Percentiles rank a stretch among this genome's conserved stretches.
These are phyloP conservation scores for Rhizomucor miehei DNA, from an alignment of 371 early-diverging fungal genomes.

Conservation along the genomic window DNA sequence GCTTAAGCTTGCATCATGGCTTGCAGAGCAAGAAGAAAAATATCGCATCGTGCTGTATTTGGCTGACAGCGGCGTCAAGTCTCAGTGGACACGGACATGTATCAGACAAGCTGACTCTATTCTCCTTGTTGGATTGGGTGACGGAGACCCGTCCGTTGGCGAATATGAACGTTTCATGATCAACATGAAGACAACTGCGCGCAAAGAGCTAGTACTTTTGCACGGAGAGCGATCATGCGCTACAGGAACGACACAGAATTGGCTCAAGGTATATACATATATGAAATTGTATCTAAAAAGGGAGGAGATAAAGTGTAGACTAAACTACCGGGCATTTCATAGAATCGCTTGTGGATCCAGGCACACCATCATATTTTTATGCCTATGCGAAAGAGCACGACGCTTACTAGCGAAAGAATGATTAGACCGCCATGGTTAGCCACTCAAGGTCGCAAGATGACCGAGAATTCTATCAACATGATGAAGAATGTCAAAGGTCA, in stretches of 20 bases:
- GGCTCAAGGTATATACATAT: constrained; percentile 70
- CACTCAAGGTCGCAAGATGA: constrained; percentile 54
- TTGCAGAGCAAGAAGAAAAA: constrained; percentile 91
- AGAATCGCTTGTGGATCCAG: constrained; percentile 90
- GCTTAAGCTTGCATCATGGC: constrained; percentile 87
- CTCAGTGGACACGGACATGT: constrained; percentile 95
- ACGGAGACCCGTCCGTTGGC: constrained; percentile 85
- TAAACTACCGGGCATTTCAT: not conserved
- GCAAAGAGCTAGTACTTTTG: constrained; percentile 92
- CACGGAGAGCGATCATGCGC: constrained; percentile 76
- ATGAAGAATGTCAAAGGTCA: constrained; percentile 66
- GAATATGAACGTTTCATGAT: constrained; percentile 90
- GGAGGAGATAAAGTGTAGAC: constrained; percentile 46
- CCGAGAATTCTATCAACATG: constrained; percentile 47
- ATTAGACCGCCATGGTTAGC: constrained; percentile 52
- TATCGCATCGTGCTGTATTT: constrained; percentile 87
- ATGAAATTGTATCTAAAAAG: no score
- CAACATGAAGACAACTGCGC: constrained; percentile 93
- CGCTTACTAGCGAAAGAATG: constrained; percentile 22
- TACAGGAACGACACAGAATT: constrained; percentile 83
- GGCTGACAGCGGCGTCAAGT: constrained; percentile 88
- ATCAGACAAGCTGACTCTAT: constrained; percentile 97
- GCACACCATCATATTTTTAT: constrained; percentile 96
- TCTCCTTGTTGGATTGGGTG: constrained; percentile 87
- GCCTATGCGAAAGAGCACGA: constrained; percentile 55